Conservation (phyloP, 179 eudicot species). For the Silene vulgaris region DNA sequence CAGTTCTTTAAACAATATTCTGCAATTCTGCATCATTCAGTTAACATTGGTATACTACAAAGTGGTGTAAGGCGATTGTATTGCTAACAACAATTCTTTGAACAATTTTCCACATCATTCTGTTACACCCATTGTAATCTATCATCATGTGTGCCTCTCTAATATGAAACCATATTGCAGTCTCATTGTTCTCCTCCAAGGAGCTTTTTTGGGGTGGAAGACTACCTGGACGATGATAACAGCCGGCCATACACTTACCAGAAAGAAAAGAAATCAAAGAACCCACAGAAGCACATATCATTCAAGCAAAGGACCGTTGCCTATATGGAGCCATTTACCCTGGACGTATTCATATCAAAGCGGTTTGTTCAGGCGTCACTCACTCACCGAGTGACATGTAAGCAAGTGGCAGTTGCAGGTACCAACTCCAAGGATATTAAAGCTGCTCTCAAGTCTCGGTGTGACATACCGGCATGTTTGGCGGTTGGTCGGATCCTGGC, state of each 20-base stretch:
- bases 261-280: conserved; percentile 83
- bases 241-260: conserved; percentile 92
- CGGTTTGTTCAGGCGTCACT: conserved; percentile 92
- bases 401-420: conserved; percentile 89
- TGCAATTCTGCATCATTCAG: neutral
- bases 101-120: too few species aligned
- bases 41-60: too few species aligned
- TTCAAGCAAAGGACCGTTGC: conserved; percentile 82
- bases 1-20: neutral
- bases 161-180: conserved; percentile 34
- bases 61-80: too few species aligned
- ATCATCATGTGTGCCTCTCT: neutral
- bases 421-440: conserved; percentile 91
- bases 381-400: conserved; percentile 80
- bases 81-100: too few species aligned
- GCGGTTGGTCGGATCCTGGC: conserved; percentile 67
- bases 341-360: conserved; percentile 82
- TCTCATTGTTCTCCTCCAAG: conserved; percentile 38
- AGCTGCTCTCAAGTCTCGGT: conserved; percentile 67
- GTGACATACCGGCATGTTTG: conserved; percentile 89
- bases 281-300: conserved; percentile 74
- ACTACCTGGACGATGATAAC: conserved; percentile 78
- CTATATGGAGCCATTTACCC: conserved; percentile 87
- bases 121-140: too few species aligned
- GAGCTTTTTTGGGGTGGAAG: conserved; percentile 92